phyloP scores from a whole-genome alignment of 148 eudicot species.

The Rhododendron henanense region DNA sequence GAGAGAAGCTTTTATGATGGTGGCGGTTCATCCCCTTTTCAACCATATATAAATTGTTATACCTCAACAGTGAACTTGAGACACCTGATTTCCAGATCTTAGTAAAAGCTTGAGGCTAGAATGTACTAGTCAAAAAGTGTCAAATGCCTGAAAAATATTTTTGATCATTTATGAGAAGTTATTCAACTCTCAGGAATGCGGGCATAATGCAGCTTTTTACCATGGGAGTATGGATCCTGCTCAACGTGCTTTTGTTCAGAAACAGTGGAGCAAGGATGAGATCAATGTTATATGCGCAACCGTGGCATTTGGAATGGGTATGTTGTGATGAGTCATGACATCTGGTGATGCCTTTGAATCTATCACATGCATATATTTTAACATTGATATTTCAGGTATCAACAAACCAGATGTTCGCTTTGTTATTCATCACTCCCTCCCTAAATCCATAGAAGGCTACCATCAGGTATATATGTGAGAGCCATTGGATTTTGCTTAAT shows the following conservation, averaged over 20 bases:
- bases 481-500: not conserved
- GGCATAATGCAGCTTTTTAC: conserved; percentile 91
- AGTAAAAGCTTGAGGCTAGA: not conserved
- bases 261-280: conserved; percentile 98
- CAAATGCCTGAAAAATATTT: not conserved
- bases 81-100: not conserved
- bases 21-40: not conserved
- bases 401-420: conserved; percentile 97
- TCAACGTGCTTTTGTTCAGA: conserved; percentile 71
- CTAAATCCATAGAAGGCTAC: conserved; percentile 98
- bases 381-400: conserved; percentile 61
- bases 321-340: conserved; percentile 13
- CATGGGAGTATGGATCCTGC: conserved; percentile 94
- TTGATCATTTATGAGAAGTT: conserved; percentile 6
- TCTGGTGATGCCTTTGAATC: conserved; percentile 11
- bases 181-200: conserved; percentile 48
- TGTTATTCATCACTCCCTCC: conserved; percentile 97
- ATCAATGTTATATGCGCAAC: conserved; percentile 96
- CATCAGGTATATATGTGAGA: conserved; percentile 60
- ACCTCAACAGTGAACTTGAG: not conserved
- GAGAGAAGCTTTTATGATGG: not conserved
- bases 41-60: not conserved
- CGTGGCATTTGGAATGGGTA: conserved; percentile 99
- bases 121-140: not conserved
- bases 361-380: conserved; percentile 18